Evolutionary conservation across 176 grass and related monocot species (phyloP).

Genomic region (Luzula sylvatica): DNA sequence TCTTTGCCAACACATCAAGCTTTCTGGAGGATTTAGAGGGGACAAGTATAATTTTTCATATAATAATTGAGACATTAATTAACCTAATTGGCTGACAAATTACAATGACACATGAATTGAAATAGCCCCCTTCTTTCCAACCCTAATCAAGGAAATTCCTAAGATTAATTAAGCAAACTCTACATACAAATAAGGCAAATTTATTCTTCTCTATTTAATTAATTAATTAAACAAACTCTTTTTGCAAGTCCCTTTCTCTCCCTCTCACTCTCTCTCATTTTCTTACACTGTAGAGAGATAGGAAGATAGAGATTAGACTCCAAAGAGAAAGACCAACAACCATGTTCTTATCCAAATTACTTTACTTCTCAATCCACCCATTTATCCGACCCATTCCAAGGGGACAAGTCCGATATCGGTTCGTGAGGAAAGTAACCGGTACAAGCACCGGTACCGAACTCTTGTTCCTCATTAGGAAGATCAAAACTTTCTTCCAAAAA

Average conservation of each 20-base stretch:
- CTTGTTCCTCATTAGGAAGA: constrained; percentile 15
- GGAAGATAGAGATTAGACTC: not conserved
- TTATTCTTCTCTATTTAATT: constrained; percentile 9
- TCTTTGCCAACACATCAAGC: no score
- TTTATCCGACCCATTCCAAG: constrained; percentile 8
- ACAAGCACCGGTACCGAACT: not conserved
- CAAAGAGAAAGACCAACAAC: constrained; percentile 23
- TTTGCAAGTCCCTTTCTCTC: constrained; percentile 8
- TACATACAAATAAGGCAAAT: constrained; percentile 22
- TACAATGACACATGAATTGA: constrained; percentile 18
- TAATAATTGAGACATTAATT: constrained; percentile 4
- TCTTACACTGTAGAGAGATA: constrained; percentile 22
- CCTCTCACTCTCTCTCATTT: constrained; percentile 3
- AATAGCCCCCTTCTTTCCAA: constrained; percentile 9
- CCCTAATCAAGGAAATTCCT: constrained; percentile 18
- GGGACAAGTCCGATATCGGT: not conserved
- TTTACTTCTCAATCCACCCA: constrained; percentile 11
- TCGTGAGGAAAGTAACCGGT: not conserved
- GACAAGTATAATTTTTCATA: no score
- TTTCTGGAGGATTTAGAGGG: no score
- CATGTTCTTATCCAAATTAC: constrained; percentile 12
- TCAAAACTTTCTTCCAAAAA: constrained; percentile 6
- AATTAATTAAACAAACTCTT: constrained; percentile 16
- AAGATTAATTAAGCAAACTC: not conserved
- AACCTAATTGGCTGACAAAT: constrained; percentile 10